A percentile compares a stretch with the other conserved stretches of the same genome.
phyloP scores from a whole-genome alignment of 2,329 filamentous ascomycete genomes.

The Aureobasidium pullulans region DNA sequence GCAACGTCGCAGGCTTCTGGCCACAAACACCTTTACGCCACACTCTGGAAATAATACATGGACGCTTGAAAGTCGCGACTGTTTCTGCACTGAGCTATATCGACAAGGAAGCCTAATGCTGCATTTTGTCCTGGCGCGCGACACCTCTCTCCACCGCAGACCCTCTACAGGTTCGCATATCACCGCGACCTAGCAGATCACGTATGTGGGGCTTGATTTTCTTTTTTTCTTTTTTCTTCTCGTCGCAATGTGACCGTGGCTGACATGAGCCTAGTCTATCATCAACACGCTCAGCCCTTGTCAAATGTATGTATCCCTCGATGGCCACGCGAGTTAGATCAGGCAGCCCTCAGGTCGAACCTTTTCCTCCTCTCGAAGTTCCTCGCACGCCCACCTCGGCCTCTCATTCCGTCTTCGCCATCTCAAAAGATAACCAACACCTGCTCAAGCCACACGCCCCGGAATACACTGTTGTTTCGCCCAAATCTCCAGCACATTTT shows the following conservation, averaged over 20 bases:
- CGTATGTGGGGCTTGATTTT: background rate
- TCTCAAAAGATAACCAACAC: conserved; percentile 19
- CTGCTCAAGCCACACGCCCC: conserved; percentile 21
- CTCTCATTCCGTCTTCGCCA: conserved; percentile 20
- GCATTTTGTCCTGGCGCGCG: background rate
- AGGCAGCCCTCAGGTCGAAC: conserved; percentile 35
- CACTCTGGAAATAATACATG: background rate
- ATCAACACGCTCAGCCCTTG: conserved; percentile 16
- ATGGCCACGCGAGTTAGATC: conserved; percentile 40
- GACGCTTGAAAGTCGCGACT: conserved; percentile 6
- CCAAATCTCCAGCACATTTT: conserved; percentile 29
- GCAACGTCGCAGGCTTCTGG: background rate
- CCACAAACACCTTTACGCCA: conserved; percentile 4
- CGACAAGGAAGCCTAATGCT: background rate
- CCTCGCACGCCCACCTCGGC: conserved; percentile 33
- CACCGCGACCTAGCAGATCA: background rate
- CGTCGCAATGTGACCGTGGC: background rate
- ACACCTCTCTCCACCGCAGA: background rate
- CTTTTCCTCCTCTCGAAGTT: conserved; percentile 31
- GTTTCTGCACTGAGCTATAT: background rate
- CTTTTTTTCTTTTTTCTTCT: background rate
- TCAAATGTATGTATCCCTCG: conserved; percentile 16
- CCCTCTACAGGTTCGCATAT: conserved; percentile 3
- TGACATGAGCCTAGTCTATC: background rate
- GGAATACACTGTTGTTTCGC: conserved; percentile 18